Evolutionary conservation across 192 early-diverging fungal genomes (phyloP).

Genomic region (Backusella psychrophila): DNA sequence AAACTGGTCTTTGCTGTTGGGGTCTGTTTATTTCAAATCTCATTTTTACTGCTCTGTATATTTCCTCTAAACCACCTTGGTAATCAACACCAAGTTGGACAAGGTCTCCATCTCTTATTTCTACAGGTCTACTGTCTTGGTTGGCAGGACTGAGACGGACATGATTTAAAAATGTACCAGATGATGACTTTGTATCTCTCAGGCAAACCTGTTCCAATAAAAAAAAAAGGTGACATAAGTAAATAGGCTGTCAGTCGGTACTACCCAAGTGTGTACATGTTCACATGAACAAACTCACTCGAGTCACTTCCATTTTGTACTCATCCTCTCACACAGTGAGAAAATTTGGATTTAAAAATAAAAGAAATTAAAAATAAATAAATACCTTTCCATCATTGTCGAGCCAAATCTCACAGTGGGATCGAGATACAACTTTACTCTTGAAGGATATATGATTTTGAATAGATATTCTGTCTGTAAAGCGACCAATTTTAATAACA

Average conservation of each 20-base stretch:
- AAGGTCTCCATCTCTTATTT: conserved; percentile 78
- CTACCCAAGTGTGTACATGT: conserved; percentile 1
- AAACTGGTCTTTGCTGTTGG: conserved; percentile 46
- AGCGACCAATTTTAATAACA: conserved; percentile 61
- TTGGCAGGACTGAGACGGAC: conserved; percentile 77
- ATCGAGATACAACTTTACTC: conserved; percentile 82
- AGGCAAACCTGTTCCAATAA: conserved; percentile 60
- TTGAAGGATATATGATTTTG: conserved; percentile 67
- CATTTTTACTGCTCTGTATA: conserved; percentile 85
- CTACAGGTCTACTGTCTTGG: conserved; percentile 70
- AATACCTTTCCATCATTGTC: conserved; percentile 58
- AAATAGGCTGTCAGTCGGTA: conserved; percentile 10
- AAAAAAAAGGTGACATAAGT: background rate
- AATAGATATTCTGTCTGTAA: conserved; percentile 53
- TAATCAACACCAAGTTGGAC: conserved; percentile 90
- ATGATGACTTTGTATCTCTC: conserved; percentile 84
- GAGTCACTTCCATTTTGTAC: background rate
- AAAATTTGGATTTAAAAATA: background rate
- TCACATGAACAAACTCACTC: background rate
- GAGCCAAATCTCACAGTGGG: conserved; percentile 85
- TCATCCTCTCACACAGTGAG: background rate
- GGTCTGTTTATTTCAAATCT: conserved; percentile 60
- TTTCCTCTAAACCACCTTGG: conserved; percentile 79
- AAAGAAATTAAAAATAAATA: conserved; percentile 2
- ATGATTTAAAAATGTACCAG: conserved; percentile 90